phyloP scores from a whole-genome alignment of 306 rosid species.

The Trifolium repens region DNA sequence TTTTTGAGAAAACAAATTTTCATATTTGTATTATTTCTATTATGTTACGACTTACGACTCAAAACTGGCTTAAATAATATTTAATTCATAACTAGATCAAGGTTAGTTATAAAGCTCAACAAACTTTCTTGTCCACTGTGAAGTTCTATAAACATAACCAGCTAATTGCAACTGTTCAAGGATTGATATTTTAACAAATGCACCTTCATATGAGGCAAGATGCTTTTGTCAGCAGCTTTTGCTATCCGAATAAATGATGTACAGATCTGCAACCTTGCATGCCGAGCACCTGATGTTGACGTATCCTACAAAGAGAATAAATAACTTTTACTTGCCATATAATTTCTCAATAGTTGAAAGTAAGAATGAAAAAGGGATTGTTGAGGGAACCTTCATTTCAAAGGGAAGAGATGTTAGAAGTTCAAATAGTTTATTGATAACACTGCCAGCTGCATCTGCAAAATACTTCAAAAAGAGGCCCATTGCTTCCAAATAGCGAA shows the following conservation, averaged over 20 bases:
- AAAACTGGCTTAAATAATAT: slow-evolving; percentile 9
- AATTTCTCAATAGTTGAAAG: slow-evolving; percentile 34
- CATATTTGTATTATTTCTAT: not conserved
- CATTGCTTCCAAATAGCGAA: slow-evolving; percentile 86
- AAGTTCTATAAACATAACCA: slow-evolving; percentile 22
- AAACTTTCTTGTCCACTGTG: slow-evolving; percentile 5
- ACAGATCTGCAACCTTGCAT: slow-evolving; percentile 94
- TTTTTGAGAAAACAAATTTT: not conserved
- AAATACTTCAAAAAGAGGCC: slow-evolving; percentile 88
- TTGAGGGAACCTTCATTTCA: slow-evolving; percentile 61
- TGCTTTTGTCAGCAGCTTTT: slow-evolving; percentile 87
- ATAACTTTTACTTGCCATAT: slow-evolving; percentile 35
- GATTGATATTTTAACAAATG: slow-evolving; percentile 33
- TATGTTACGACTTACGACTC: slow-evolving; percentile 2
- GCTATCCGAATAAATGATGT: slow-evolving; percentile 95
- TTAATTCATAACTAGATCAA: slow-evolving; percentile 17
- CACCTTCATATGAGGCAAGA: slow-evolving; percentile 99
- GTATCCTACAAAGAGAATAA: slow-evolving; percentile 67
- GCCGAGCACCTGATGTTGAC: slow-evolving; percentile 72
- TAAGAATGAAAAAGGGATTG: slow-evolving; percentile 34
- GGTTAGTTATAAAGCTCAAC: slow-evolving; percentile 21
- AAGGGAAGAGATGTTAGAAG: slow-evolving; percentile 88
- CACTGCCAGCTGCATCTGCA: slow-evolving; percentile 92
- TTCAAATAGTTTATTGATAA: slow-evolving; percentile 87
- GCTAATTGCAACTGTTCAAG: slow-evolving; percentile 3